phyloP scores from a whole-genome alignment of 1,284 basidiomycete species.

The Leucoagaricus sp. region DNA sequence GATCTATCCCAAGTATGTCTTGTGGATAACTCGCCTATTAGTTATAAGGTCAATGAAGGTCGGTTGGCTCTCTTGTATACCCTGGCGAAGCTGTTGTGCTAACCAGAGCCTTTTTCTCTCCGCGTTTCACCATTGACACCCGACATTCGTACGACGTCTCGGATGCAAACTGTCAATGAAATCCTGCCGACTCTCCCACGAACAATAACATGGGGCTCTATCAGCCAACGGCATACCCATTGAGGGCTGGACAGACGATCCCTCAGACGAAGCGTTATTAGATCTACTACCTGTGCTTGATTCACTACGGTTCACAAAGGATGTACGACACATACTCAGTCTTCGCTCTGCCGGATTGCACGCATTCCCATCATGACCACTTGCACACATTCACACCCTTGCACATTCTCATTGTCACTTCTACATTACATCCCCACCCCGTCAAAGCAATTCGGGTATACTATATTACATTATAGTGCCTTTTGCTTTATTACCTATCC shows the following conservation, averaged over 20 bases:
- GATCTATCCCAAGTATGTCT: slow-evolving; percentile 93
- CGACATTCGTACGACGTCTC: background rate
- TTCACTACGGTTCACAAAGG: slow-evolving; percentile 92
- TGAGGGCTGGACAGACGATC: slow-evolving; percentile 99
- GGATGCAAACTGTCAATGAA: background rate
- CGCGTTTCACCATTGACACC: background rate
- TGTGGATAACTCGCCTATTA: slow-evolving; percentile 95
- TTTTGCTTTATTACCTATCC: slow-evolving; percentile 10
- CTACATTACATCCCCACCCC: background rate
- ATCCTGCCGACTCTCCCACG: background rate
- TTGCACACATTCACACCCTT: background rate
- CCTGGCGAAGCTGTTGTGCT: background rate
- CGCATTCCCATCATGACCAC: slow-evolving; percentile 8
- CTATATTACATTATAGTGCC: slow-evolving; percentile 3
- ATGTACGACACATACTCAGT: slow-evolving; percentile 92
- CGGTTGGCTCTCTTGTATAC: slow-evolving; percentile 29
- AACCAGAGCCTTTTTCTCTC: background rate
- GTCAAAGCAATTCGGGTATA: slow-evolving; percentile 9
- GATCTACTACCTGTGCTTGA: slow-evolving; percentile 96
- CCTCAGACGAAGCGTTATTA: slow-evolving; percentile 93
- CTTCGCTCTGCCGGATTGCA: slow-evolving; percentile 54
- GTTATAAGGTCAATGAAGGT: slow-evolving; percentile 94
- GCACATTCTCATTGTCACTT: background rate
- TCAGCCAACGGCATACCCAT: slow-evolving; percentile 97
- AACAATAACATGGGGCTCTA: slow-evolving; percentile 1